phyloP scores from a whole-genome alignment of 352 stramenopile species.

The Elongisporangium anandrum region DNA sequence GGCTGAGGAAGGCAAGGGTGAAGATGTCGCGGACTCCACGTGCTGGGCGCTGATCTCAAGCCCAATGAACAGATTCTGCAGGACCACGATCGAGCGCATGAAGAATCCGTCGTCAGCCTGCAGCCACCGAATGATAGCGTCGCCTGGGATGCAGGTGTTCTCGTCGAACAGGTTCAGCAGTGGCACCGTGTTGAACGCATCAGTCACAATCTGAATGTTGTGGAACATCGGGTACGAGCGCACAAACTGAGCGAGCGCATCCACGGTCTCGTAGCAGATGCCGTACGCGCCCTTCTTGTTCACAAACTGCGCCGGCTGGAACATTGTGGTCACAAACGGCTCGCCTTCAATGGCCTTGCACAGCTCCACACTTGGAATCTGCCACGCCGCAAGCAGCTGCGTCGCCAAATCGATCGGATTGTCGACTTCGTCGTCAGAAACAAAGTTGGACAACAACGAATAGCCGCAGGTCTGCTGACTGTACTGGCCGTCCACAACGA shows the following conservation, averaged over 20 bases:
- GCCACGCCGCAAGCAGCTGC: not conserved
- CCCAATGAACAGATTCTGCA: not conserved
- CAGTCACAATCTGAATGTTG: not conserved
- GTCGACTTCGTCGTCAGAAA: not conserved
- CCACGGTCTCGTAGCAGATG: constrained; percentile 4
- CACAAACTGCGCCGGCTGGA: not conserved
- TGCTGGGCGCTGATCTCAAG: not conserved
- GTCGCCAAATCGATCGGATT: not conserved
- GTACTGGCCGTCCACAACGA: constrained; percentile 1
- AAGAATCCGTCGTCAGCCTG: not conserved
- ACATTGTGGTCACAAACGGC: constrained; percentile 1
- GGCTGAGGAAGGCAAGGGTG: not conserved
- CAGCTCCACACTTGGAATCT: not conserved
- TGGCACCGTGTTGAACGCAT: not conserved
- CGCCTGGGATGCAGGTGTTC: constrained; percentile 4
- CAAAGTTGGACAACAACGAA: constrained; percentile 2
- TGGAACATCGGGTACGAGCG: constrained; percentile 1
- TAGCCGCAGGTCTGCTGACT: constrained; percentile 6
- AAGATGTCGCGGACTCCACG: not conserved
- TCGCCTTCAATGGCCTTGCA: constrained; percentile 1
- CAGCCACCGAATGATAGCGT: constrained; percentile 1
- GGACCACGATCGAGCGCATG: not conserved
- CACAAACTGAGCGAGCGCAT: constrained; percentile 3
- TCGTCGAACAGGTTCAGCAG: constrained; percentile 1
- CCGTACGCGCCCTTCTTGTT: not conserved